These are phyloP conservation scores for Geoglossum glabrum DNA, from an alignment of 495 filamentous ascomycete genomes.

Conservation along the genomic window DNA sequence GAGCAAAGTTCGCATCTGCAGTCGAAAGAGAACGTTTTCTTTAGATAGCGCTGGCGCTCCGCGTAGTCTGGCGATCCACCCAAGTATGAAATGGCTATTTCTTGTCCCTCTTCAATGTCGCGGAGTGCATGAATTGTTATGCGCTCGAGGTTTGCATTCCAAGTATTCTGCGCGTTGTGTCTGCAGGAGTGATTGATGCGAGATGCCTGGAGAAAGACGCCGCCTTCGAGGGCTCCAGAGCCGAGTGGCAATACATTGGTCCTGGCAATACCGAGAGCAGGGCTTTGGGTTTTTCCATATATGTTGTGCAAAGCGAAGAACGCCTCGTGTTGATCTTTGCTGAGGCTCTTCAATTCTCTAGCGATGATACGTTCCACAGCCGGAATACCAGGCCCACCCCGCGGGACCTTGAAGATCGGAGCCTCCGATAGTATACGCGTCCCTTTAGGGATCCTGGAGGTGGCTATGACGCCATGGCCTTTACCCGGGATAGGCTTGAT, in stretches of 20 bases:
- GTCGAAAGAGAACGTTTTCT: background rate
- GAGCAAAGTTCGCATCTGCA: background rate
- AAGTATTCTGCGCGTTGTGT: constrained; percentile 17
- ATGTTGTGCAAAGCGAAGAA: constrained; percentile 17
- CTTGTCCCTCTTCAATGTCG: constrained; percentile 17
- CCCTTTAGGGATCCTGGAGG: too few relatives aligned
- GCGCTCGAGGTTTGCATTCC: constrained; percentile 15
- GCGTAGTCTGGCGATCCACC: constrained; percentile 6
- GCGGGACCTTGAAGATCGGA: too few relatives aligned
- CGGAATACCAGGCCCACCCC: background rate
- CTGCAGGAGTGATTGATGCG: constrained; percentile 22
- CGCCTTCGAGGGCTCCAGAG: constrained; percentile 4
- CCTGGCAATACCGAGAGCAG: constrained; percentile 14
- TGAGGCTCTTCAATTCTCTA: constrained; percentile 12
- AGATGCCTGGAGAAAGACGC: constrained; percentile 17
- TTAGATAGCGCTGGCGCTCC: background rate
- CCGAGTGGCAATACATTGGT: constrained; percentile 16
- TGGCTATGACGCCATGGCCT: too few relatives aligned
- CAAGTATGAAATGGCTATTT: constrained; percentile 21
- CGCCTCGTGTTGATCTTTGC: constrained; percentile 6
- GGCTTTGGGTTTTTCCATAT: constrained; percentile 7
- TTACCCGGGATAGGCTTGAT: too few relatives aligned
- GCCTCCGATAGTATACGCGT: too few relatives aligned
- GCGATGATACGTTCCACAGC: background rate
- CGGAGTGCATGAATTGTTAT: constrained; percentile 17